Conservation (phyloP, 2,329 filamentous ascomycete genomes). For the Fusarium staphyleae region DNA sequence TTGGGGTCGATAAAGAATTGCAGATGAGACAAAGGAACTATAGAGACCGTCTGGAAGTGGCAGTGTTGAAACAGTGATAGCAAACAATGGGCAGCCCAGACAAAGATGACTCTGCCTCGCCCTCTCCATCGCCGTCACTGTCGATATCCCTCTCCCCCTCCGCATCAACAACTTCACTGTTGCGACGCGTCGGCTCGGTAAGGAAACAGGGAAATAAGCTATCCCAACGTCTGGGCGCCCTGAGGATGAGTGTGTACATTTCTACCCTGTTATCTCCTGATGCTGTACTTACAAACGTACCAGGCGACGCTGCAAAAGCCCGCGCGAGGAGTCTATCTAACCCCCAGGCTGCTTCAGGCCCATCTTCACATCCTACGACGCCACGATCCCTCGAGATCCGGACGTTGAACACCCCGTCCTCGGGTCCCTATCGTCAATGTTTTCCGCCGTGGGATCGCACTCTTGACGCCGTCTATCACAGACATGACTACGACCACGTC, state of each 20-base stretch:
- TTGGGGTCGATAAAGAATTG: neutral
- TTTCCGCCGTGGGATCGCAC: conserved; percentile 48
- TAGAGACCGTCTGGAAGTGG: neutral
- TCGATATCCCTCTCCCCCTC: conserved; percentile 17
- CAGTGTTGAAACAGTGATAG: neutral
- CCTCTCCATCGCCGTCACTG: conserved; percentile 3
- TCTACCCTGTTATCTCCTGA: neutral
- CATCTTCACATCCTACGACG: conserved; percentile 4
- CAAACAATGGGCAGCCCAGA: neutral
- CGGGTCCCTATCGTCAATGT: conserved; percentile 9
- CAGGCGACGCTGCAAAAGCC: conserved; percentile 6
- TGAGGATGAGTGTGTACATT: conserved; percentile 29
- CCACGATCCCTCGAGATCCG: conserved; percentile 1
- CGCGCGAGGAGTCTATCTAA: conserved; percentile 28
- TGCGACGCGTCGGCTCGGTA: conserved; percentile 21
- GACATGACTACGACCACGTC: conserved; percentile 15
- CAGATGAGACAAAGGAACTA: neutral
- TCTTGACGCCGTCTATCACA: conserved; percentile 48
- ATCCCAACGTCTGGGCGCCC: conserved; percentile 18
- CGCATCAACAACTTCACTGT: conserved; percentile 21
- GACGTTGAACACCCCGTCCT: neutral
- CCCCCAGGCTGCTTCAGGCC: neutral
- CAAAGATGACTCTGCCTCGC: neutral
- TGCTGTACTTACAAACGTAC: neutral
- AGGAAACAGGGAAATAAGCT: conserved; percentile 6